These are phyloP conservation scores for Domatiomyces catenatus DNA, from an alignment of 2,329 filamentous ascomycete genomes.

Conservation along the genomic window DNA sequence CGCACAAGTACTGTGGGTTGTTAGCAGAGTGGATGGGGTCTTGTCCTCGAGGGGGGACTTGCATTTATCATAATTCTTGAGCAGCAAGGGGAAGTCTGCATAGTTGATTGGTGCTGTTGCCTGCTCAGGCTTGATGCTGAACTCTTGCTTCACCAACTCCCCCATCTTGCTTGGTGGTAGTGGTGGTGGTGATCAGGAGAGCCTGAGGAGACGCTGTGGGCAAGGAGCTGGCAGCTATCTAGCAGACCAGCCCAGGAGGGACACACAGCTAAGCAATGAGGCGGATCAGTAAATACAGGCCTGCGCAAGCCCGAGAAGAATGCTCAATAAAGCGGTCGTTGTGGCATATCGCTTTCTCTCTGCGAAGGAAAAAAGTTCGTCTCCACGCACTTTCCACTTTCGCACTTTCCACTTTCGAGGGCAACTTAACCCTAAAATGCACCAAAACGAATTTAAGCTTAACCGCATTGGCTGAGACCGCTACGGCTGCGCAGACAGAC, in stretches of 20 bases:
- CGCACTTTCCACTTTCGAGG: no score
- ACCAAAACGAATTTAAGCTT: no score
- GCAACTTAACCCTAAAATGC: background rate
- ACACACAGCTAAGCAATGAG: background rate
- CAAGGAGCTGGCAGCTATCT: background rate
- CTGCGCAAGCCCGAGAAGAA: background rate
- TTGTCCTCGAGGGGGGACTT: conserved; percentile 28
- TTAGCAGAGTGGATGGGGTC: background rate
- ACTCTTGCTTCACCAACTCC: conserved; percentile 34
- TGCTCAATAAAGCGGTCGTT: background rate
- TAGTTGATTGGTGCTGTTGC: conserved; percentile 64
- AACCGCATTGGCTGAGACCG: background rate
- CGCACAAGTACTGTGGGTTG: conserved; percentile 60
- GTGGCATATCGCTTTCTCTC: background rate
- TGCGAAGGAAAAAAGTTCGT: background rate
- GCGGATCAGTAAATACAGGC: background rate
- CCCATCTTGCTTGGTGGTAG: conserved; percentile 20
- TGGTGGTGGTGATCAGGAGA: conserved; percentile 11
- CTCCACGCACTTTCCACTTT: background rate
- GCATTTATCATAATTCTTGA: conserved; percentile 94
- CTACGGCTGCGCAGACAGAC: background rate
- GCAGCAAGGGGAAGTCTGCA: conserved; percentile 77
- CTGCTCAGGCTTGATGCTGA: conserved; percentile 84
- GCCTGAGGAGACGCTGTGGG: background rate
- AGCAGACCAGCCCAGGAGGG: background rate